Evolutionary conservation across 176 grass and related monocot genomes (phyloP).

Genomic region (Paspalum notatum): DNA sequence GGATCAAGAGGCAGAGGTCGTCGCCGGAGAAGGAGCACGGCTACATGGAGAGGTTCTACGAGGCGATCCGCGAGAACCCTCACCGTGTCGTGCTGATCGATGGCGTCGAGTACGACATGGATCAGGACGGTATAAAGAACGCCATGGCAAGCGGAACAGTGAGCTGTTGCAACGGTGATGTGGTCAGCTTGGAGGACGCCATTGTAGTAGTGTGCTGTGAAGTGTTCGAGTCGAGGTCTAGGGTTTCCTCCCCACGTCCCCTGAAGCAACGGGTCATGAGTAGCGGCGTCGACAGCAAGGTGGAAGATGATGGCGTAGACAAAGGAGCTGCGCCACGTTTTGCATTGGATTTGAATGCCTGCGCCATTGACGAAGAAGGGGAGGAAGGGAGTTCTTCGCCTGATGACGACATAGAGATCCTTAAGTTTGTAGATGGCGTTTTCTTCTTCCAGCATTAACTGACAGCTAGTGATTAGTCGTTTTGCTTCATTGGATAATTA

Average conservation of each 20-base stretch:
- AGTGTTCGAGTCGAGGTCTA: constrained; percentile 14
- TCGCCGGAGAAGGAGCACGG: neutral
- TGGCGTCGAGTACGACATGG: constrained; percentile 29
- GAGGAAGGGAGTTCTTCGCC: neutral
- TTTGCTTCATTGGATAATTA: neutral
- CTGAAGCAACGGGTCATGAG: constrained; percentile 12
- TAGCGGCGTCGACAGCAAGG: neutral
- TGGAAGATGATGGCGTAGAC: neutral
- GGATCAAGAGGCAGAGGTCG: constrained; percentile 33
- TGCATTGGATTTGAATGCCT: constrained; percentile 60
- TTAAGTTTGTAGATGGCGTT: constrained; percentile 45
- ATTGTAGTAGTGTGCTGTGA: constrained; percentile 63
- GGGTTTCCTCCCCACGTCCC: constrained; percentile 41
- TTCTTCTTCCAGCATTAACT: constrained; percentile 48
- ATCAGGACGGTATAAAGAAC: constrained; percentile 31
- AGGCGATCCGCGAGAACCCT: constrained; percentile 47
- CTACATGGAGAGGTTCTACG: constrained; percentile 36
- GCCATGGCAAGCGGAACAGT: constrained; percentile 37
- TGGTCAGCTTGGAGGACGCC: constrained; percentile 50
- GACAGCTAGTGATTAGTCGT: constrained; percentile 1
- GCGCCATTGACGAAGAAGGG: constrained; percentile 7
- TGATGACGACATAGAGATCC: constrained; percentile 42
- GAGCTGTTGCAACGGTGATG: constrained; percentile 32
- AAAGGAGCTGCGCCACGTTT: constrained; percentile 12
- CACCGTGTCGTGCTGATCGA: constrained; percentile 69